A percentile compares a stretch with the other conserved stretches of the same genome.
Conservation (phyloP, 345 rosid species). For the Cardiospermum halicacabum region DNA sequence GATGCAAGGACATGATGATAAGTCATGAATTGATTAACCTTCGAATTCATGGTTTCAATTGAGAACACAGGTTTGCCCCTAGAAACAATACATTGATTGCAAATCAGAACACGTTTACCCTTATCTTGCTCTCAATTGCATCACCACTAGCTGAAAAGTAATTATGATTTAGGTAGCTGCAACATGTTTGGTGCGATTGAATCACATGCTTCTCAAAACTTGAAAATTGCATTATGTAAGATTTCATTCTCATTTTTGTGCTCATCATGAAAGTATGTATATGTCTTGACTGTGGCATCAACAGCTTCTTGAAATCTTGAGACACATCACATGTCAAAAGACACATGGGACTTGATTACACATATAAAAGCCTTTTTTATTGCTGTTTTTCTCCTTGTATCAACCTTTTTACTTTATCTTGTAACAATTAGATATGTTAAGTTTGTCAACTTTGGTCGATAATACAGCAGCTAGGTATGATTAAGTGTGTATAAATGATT, state of each 20-base stretch:
- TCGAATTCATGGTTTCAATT: neutral
- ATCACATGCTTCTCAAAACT: neutral
- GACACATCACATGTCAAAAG: neutral
- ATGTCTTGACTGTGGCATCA: neutral
- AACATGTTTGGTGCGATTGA: neutral
- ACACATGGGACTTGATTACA: neutral
- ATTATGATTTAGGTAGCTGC: neutral
- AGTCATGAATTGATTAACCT: neutral
- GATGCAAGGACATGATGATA: neutral
- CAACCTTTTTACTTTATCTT: neutral
- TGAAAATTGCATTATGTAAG: neutral
- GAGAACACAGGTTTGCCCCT: neutral
- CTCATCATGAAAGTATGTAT: neutral
- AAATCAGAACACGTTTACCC: neutral
- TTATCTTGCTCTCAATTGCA: neutral
- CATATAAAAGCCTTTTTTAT: constrained; percentile 1
- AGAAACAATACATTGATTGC: neutral
- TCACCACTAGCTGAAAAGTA: neutral
- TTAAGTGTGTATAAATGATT: constrained; percentile 1
- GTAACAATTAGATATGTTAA: neutral
- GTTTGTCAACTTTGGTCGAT: neutral
- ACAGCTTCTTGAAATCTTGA: constrained; percentile 6
- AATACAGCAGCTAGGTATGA: neutral
- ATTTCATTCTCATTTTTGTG: neutral
- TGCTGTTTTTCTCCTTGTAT: neutral